Percentiles rank a stretch among this genome's conserved stretches.
Evolutionary conservation across 2,329 filamentous ascomycete species (phyloP).

Genomic region (Byssochlamys sp.): DNA sequence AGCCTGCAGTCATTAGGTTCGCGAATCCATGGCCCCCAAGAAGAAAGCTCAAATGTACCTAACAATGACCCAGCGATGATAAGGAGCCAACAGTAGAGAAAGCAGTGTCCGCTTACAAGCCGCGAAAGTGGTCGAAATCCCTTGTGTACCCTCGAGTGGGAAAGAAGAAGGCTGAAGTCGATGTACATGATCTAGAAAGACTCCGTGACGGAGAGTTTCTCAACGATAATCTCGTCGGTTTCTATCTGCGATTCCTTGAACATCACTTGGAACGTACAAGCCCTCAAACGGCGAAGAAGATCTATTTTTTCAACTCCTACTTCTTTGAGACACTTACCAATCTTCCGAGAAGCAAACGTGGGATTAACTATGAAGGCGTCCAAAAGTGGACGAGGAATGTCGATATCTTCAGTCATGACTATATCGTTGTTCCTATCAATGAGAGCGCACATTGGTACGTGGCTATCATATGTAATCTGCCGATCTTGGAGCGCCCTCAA

Average conservation of each 20-base stretch:
- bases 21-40: slow-evolving; percentile 5
- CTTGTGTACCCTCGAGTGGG: slow-evolving; percentile 37
- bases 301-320: slow-evolving; percentile 87
- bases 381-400: slow-evolving; percentile 78
- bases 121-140: slow-evolving; percentile 17
- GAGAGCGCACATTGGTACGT: slow-evolving; percentile 85
- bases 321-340: slow-evolving; percentile 74
- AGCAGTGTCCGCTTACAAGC: not conserved
- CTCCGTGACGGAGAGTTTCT: slow-evolving; percentile 77
- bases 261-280: slow-evolving; percentile 46
- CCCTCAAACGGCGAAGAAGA: slow-evolving; percentile 50
- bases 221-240: slow-evolving; percentile 86
- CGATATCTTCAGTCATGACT: slow-evolving; percentile 77
- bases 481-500: slow-evolving; percentile 43
- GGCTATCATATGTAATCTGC: slow-evolving; percentile 85
- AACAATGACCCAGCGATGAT: not conserved
- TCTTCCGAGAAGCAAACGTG: slow-evolving; percentile 39
- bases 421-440: slow-evolving; percentile 85
- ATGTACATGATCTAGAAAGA: slow-evolving; percentile 47
- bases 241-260: slow-evolving; percentile 71
- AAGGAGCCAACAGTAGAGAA: slow-evolving; percentile 4
- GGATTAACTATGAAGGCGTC: slow-evolving; percentile 75
- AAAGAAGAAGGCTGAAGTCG: slow-evolving; percentile 39
- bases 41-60: not conserved
- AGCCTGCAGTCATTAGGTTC: slow-evolving; percentile 11